A percentile compares a stretch with the other conserved stretches of the same genome.
These are phyloP conservation scores for Backusella luteola DNA, from an alignment of 192 early-diverging fungal species.

Conservation along the genomic window DNA sequence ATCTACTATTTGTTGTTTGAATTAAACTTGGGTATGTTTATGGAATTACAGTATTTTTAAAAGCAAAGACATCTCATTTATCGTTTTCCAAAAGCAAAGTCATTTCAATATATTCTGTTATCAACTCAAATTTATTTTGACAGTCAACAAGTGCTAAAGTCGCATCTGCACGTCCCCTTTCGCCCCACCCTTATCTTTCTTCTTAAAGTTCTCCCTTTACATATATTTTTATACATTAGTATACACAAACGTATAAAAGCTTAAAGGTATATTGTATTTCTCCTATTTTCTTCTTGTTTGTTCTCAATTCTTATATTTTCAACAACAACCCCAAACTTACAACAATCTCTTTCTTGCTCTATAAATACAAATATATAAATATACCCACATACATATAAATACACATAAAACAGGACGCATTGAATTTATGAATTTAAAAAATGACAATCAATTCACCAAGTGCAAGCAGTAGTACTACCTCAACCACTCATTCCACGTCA, in stretches of 20 bases:
- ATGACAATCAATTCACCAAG: slow-evolving; percentile 8
- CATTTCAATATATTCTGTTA: not conserved
- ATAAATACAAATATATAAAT: not conserved
- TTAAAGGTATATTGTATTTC: not conserved
- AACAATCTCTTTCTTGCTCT: not conserved
- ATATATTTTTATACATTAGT: slow-evolving; percentile 5
- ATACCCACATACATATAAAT: not conserved
- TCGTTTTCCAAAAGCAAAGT: not conserved
- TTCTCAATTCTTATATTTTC: slow-evolving; percentile 7
- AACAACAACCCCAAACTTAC: not conserved
- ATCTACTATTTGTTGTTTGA: not conserved
- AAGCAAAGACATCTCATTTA: not conserved
- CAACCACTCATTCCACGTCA: not conserved
- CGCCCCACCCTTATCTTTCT: not conserved
- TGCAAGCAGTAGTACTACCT: slow-evolving; percentile 5
- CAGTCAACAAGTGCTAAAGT: slow-evolving; percentile 2
- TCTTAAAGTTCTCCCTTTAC: not conserved
- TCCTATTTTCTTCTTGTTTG: slow-evolving; percentile 10
- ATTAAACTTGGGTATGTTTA: not conserved
- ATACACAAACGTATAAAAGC: not conserved
- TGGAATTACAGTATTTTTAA: not conserved
- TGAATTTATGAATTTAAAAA: not conserved
- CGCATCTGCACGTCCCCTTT: not conserved
- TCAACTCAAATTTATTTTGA: slow-evolving; percentile 3
- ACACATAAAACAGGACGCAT: not conserved